Base-by-base conservation (phyloP, 176 grass and related monocot species). In the Pontederia crassipes region DNA sequence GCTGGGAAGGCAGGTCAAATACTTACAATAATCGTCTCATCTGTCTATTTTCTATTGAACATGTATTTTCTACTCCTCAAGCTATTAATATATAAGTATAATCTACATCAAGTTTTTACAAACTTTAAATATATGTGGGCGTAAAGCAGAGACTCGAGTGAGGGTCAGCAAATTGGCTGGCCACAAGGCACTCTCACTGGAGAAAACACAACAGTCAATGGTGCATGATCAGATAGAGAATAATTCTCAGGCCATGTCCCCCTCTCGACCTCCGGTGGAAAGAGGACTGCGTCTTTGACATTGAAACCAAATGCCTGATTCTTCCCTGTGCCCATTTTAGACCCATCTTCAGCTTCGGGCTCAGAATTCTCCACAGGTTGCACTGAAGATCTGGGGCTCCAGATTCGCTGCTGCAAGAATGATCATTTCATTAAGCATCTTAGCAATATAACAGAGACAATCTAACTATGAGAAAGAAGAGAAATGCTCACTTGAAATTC, bases 231-330 rank as follows among this genome's bases (percentile, higher is more conserved):
- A 10, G 90, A 95, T 49, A 95, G 90, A 65, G 70, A 89, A 48
- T 95, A 95, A 32, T 89, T 81, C 66, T 95, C 86, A 9, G 90
- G 90, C 90, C 90, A 95, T 66, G 69, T 86, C 72, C 90, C 90
- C 74, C 75, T 89, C 70, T 89, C 86, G 49, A 86, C 86, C 59
- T 95, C 90, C 12, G 86, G 90, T 10, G 90, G 86, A 49, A 89
- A 95, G 54, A 95, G 75, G 61, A 86, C 83, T 49, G 90, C 90
- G 68, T 86, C 80, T 74, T 95, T 89, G 70, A 95, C 90, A 1
- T 72, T 81, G 61, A 95, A 81, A 18, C 90, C 90, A 60, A 86
- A 81, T 49, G 82, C 65, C 62, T 78, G 70, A 2, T 72, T 50
- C 4, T 68, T 17, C 15, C 1, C 40, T 45, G 61, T 48, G 46